Percentiles rank a stretch among this genome's conserved stretches.
phyloP scores from a whole-genome alignment of 352 stramenopile genomes.

The Pythium phragmiticola region DNA sequence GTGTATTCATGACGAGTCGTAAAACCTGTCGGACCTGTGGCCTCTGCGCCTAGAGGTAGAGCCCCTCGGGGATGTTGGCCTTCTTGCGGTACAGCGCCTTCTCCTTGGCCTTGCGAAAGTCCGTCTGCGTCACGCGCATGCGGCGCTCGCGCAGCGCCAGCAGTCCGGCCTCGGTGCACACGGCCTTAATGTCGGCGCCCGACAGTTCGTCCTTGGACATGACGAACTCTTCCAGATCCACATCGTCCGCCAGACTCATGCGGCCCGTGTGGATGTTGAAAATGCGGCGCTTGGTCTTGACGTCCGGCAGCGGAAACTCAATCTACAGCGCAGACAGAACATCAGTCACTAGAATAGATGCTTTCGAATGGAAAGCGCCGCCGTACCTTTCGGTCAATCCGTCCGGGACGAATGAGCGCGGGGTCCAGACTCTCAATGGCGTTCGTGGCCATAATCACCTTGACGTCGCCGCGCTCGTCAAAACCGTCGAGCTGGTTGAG shows the following conservation, averaged over 20 bases:
- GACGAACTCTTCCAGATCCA: conserved; percentile 99
- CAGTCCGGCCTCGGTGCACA: conserved; percentile 98
- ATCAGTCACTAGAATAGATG: too few species aligned
- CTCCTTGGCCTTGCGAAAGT: conserved; percentile 99
- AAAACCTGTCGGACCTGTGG: too few species aligned
- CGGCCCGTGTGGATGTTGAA: conserved; percentile 99
- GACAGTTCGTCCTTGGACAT: conserved; percentile 99
- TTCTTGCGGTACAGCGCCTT: conserved; percentile 57
- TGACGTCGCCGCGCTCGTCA: conserved; percentile 99
- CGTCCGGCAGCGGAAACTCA: conserved; percentile 99
- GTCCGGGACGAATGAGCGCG: conserved; percentile 96
- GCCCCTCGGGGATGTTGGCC: conserved; percentile 98
- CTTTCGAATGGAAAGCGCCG: too few species aligned
- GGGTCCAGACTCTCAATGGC: conserved; percentile 98
- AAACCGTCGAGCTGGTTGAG: conserved; percentile 99
- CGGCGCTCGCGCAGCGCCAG: conserved; percentile 96
- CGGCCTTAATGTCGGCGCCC: conserved; percentile 99
- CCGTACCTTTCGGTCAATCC: conserved; percentile 98
- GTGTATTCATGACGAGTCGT: neutral
- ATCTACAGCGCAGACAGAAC: conserved; percentile 69
- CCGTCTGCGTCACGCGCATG: conserved; percentile 99
- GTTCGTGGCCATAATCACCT: conserved; percentile 99
- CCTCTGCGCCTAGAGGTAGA: conserved; percentile 92
- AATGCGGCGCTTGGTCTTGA: conserved; percentile 99
- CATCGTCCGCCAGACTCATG: conserved; percentile 98